Evolutionary conservation across 2,329 filamentous ascomycete species (phyloP), one percentile per base, ranked within the genome.

Genomic region (Aspergillus sclerotialis): DNA sequence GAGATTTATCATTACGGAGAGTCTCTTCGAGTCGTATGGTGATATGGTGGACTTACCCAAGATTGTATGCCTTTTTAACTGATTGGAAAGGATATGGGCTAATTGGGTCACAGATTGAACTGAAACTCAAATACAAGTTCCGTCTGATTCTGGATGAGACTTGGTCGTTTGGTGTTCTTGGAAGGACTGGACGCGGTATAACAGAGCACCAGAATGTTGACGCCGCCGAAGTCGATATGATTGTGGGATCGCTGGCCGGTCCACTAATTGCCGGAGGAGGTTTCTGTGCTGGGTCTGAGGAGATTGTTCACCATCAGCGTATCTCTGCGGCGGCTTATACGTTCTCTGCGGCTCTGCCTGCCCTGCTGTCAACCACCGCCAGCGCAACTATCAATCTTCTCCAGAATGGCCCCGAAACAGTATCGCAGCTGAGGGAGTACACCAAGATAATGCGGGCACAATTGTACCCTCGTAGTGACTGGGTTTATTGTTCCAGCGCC

Each of bases 141-240:
- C 87, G 92, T 51, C 77, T 98, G 37, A 94, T 96, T 46, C 79
- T 98, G 24, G 92, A 98, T 60, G 92, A 98, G 69, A 94, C 89
- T 2, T 94, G 86, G 82, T 95, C 89, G 1, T 98, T 96, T 58
- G 93, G 90, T 40, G 84, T 96, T 12, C 75, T 98, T 4, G 92
- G 92, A 30, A 77, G 88, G 42, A 94, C 87, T 16, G 93, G 92
- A 13, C 82, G 88, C 33, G 92, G 92, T 39, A 72, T 96, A 25
- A 96, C 92, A 0, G 93, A 98, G 67, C 86, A 90, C 5, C 92
- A 96, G 56, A 94, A 96, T 50, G 90, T 98, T 12, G 92, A 96
- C 58, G 80, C 90, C 0, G 78, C 82, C 7, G 84, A 94, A 56
- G 81, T 98, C 32, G 92, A 98, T 67, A 95, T 98, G 88, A 90